phyloP scores from a whole-genome alignment of 2,329 filamentous ascomycete species.

The Exutisphaerella laricina region DNA sequence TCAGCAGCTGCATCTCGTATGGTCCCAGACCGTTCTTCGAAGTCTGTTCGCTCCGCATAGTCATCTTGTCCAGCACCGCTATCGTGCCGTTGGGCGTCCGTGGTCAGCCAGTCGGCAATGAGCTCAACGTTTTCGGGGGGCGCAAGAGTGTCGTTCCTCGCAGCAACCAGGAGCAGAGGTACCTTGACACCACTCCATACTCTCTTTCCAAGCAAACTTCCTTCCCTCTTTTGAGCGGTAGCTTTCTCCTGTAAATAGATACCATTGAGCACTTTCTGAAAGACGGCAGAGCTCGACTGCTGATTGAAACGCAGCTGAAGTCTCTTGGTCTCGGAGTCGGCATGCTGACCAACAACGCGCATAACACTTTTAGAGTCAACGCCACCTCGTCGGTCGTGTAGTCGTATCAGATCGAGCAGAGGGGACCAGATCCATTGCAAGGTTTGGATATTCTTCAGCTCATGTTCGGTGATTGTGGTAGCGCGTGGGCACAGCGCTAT shows the following conservation, averaged over 20 bases:
- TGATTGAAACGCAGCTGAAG: conserved; percentile 71
- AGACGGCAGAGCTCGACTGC: conserved; percentile 77
- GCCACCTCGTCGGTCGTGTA: conserved; percentile 75
- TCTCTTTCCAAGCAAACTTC: conserved; percentile 61
- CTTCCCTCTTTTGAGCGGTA: conserved; percentile 9
- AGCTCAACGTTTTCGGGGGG: conserved; percentile 64
- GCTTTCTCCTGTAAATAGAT: conserved; percentile 38
- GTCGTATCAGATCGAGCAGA: conserved; percentile 70
- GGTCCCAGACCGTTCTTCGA: too few species aligned
- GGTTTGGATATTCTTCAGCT: conserved; percentile 46
- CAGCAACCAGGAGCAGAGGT: conserved; percentile 74
- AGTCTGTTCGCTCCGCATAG: neutral
- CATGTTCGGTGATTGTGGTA: conserved; percentile 42
- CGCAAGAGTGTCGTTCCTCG: conserved; percentile 69
- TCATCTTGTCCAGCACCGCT: conserved; percentile 4
- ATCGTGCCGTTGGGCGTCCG: conserved; percentile 1
- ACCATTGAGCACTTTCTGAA: conserved; percentile 72
- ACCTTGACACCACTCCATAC: conserved; percentile 67
- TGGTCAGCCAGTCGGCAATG: conserved; percentile 48
- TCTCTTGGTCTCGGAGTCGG: conserved; percentile 59
- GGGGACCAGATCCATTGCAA: conserved; percentile 64
- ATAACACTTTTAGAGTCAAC: conserved; percentile 69
- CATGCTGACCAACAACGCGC: conserved; percentile 65
- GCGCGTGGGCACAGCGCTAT: conserved; percentile 76
- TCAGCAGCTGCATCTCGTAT: neutral